A percentile compares a stretch with the other conserved stretches of the same genome.
Evolutionary conservation across 2,329 filamentous ascomycete species (phyloP).

Genomic region (Byssochlamys sp.): DNA sequence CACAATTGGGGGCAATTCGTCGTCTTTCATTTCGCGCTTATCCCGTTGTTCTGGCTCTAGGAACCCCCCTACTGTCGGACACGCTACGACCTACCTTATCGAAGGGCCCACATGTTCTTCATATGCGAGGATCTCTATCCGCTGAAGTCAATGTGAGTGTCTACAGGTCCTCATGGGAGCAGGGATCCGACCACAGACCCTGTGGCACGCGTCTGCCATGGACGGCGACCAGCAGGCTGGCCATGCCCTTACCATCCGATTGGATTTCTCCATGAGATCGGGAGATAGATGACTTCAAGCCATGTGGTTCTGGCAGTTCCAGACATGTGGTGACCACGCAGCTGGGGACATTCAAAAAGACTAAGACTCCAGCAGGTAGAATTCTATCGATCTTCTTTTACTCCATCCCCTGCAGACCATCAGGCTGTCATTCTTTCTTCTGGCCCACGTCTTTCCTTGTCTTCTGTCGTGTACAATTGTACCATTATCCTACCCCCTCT

Average conservation of each 20-base stretch:
- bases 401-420: background rate
- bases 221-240: background rate
- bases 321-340: background rate
- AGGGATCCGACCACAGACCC: background rate
- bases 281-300: conserved; percentile 1
- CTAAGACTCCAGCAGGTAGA: background rate
- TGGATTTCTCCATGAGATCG: conserved; percentile 1
- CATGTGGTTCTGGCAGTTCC: background rate
- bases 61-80: background rate
- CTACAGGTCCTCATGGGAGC: background rate
- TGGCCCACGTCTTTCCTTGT: background rate
- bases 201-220: background rate
- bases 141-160: background rate
- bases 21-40: background rate
- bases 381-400: background rate
- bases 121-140: background rate
- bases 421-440: background rate
- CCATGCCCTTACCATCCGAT: background rate
- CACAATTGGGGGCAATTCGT: background rate
- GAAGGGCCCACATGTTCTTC: background rate
- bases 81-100: background rate
- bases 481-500: background rate
- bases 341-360: background rate
- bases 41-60: background rate
- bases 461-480: background rate